phyloP scores from a whole-genome alignment of 148 eudicot species.

The Gaultheria prostrata region DNA sequence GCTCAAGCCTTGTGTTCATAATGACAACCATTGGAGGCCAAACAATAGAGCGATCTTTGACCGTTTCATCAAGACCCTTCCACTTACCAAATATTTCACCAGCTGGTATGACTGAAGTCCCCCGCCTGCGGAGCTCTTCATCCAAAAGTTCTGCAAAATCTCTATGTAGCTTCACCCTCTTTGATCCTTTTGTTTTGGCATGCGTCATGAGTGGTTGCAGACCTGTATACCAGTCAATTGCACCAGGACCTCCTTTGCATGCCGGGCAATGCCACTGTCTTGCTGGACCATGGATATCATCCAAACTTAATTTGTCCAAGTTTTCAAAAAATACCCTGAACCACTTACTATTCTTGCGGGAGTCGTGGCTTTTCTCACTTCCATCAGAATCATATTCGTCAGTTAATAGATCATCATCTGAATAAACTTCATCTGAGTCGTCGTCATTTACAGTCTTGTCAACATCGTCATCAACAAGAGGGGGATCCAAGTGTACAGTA shows the following conservation, averaged over 20 bases:
- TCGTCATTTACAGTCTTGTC: slow-evolving; percentile 27
- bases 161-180: slow-evolving; percentile 67
- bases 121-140: slow-evolving; percentile 61
- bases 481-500: slow-evolving; percentile 3
- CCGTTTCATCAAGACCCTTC: slow-evolving; percentile 42
- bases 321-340: slow-evolving; percentile 43
- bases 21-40: slow-evolving; percentile 92
- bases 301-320: slow-evolving; percentile 43
- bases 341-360: slow-evolving; percentile 48
- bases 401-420: slow-evolving; percentile 46
- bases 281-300: slow-evolving; percentile 53
- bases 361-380: slow-evolving; percentile 43
- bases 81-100: slow-evolving; percentile 62
- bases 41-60: slow-evolving; percentile 51
- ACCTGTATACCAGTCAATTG: slow-evolving; percentile 75
- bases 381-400: slow-evolving; percentile 62
- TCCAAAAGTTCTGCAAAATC: slow-evolving; percentile 60
- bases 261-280: slow-evolving; percentile 91
- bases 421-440: slow-evolving; percentile 37
- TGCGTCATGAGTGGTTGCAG: slow-evolving; percentile 59
- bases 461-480: slow-evolving; percentile 20
- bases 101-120: slow-evolving; percentile 49
- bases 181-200: slow-evolving; percentile 64
- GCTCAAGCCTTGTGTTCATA: slow-evolving; percentile 58
- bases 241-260: slow-evolving; percentile 83